These are phyloP conservation scores for Blastobotrys aristatus DNA, from an alignment of 1,139 yeast genomes.

Conservation along the genomic window DNA sequence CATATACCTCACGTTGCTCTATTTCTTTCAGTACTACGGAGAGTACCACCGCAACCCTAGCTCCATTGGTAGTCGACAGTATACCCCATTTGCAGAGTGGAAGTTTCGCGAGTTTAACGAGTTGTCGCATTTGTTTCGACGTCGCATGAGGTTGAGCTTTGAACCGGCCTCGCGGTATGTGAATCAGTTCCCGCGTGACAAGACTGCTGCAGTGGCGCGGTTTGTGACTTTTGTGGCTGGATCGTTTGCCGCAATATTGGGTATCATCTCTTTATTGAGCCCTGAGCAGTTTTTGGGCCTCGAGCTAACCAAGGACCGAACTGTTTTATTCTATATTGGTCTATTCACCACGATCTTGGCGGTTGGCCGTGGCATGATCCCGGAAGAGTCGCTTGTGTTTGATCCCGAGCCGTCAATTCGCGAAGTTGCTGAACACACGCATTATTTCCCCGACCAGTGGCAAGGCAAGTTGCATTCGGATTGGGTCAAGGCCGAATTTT, in stretches of 20 bases:
- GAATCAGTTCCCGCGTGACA: constrained; percentile 88
- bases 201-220: constrained; percentile 55
- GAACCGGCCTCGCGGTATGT: constrained; percentile 79
- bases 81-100: constrained; percentile 95
- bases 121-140: constrained; percentile 77
- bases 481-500: constrained; percentile 73
- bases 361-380: constrained; percentile 55
- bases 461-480: constrained; percentile 70
- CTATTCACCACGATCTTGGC: constrained; percentile 82
- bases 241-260: constrained; percentile 83
- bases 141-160: constrained; percentile 69
- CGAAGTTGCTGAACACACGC: constrained; percentile 80
- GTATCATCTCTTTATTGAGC: constrained; percentile 77
- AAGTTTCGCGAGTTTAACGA: constrained; percentile 91
- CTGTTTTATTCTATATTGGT: constrained; percentile 83
- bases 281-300: constrained; percentile 89
- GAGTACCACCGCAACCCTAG: constrained; percentile 90
- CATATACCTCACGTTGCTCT: constrained; percentile 70
- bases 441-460: constrained; percentile 85
- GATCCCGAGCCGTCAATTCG: constrained; percentile 85
- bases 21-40: constrained; percentile 86
- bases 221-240: constrained; percentile 79
- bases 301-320: constrained; percentile 75
- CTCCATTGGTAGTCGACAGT: constrained; percentile 77
- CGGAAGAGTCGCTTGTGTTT: constrained; percentile 61